phyloP scores from a whole-genome alignment of 2,329 filamentous ascomycete genomes.

The Spiromastix sp. region DNA sequence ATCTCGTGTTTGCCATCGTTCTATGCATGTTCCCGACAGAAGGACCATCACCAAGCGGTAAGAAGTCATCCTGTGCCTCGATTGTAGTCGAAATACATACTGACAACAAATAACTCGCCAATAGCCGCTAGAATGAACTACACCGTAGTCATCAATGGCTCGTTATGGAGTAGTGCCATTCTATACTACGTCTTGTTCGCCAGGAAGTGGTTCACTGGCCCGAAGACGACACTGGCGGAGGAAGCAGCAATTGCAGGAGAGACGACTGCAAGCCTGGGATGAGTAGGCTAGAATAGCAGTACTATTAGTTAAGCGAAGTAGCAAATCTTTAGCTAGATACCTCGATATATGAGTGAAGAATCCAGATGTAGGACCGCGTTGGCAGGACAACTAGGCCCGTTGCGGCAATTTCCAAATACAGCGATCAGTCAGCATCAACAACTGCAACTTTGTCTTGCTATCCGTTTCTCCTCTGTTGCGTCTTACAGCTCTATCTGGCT shows the following conservation, averaged over 20 bases:
- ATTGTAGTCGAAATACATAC: too few species aligned
- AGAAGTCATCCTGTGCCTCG: constrained; percentile 12
- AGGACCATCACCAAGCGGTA: constrained; percentile 43
- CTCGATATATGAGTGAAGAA: too few species aligned
- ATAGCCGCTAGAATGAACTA: constrained; percentile 50
- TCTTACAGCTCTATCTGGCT: neutral
- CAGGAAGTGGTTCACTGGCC: constrained; percentile 50
- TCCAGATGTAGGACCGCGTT: too few species aligned
- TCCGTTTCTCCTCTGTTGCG: too few species aligned
- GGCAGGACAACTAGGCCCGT: too few species aligned
- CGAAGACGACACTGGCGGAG: constrained; percentile 48
- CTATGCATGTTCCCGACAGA: constrained; percentile 49
- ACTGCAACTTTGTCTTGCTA: too few species aligned
- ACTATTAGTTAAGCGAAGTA: too few species aligned
- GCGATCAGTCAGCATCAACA: too few species aligned
- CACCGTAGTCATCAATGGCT: constrained; percentile 50
- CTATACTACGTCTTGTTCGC: constrained; percentile 48
- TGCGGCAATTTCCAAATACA: too few species aligned
- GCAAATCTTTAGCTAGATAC: too few species aligned
- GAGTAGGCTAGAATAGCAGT: too few species aligned
- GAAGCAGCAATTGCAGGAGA: constrained; percentile 14
- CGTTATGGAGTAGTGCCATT: constrained; percentile 48
- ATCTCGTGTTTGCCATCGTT: constrained; percentile 45
- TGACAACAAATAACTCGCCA: too few species aligned
- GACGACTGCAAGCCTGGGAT: neutral